phyloP scores from a whole-genome alignment of 768 basidiomycete genomes.

The Rickenella mellea region DNA sequence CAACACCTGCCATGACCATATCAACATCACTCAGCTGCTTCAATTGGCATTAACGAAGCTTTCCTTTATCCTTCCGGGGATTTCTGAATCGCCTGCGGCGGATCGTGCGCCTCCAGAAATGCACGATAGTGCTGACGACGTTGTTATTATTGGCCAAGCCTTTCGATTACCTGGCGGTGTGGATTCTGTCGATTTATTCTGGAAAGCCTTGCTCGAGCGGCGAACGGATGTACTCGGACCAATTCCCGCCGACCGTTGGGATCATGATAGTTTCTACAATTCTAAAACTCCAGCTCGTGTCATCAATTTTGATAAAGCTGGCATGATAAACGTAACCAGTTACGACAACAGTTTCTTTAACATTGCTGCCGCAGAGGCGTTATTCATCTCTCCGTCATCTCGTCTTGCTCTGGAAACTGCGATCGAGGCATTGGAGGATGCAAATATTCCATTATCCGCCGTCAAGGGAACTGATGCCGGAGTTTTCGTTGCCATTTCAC shows the following conservation, averaged over 20 bases:
- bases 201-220: slow-evolving; percentile 24
- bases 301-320: slow-evolving; percentile 21
- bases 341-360: slow-evolving; percentile 29
- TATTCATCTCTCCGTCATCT: slow-evolving; percentile 19
- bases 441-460: slow-evolving; percentile 23
- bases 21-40: too few species aligned
- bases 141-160: slow-evolving; percentile 28
- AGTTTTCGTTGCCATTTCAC: slow-evolving; percentile 22
- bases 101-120: too few species aligned
- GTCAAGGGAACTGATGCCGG: slow-evolving; percentile 24
- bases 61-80: too few species aligned
- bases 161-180: slow-evolving; percentile 26
- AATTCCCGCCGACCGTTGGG: slow-evolving; percentile 24
- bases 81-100: too few species aligned
- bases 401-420: slow-evolving; percentile 25
- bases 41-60: too few species aligned
- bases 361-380: slow-evolving; percentile 25
- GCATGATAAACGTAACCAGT: slow-evolving; percentile 21
- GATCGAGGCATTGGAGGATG: slow-evolving; percentile 27
- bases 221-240: slow-evolving; percentile 21
- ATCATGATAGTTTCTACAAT: slow-evolving; percentile 25
- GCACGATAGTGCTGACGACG: slow-evolving; percentile 17
- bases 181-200: slow-evolving; percentile 18
- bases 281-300: slow-evolving; percentile 17
- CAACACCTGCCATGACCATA: too few species aligned